These are phyloP conservation scores for Hondaea fermentalgiana DNA, from an alignment of 108 stramenopile species.

Conservation along the genomic window DNA sequence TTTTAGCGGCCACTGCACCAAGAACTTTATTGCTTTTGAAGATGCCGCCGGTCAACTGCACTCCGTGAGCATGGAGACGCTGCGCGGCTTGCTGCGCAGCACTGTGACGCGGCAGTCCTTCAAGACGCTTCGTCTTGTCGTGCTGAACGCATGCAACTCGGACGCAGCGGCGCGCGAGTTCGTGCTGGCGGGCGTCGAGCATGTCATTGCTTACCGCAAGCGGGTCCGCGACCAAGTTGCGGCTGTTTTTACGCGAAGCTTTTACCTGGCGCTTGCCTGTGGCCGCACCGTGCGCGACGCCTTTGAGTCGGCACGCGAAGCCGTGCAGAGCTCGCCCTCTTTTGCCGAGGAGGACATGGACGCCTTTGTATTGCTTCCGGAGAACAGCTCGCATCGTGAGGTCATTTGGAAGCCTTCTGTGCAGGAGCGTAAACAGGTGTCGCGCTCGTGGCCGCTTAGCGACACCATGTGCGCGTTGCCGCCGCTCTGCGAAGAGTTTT, in stretches of 20 bases:
- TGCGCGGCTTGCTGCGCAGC: neutral
- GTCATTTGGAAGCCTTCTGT: neutral
- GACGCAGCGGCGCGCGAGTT: neutral
- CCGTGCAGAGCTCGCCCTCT: neutral
- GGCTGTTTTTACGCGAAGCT: neutral
- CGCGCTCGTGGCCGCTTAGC: neutral
- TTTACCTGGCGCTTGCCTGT: neutral
- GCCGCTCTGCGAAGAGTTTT: neutral
- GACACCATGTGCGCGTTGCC: neutral
- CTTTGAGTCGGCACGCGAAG: neutral
- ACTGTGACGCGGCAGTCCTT: neutral
- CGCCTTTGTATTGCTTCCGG: constrained; percentile 2
- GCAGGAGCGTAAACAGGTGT: neutral
- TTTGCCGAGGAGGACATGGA: neutral
- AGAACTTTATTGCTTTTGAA: neutral
- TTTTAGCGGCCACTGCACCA: constrained; percentile 9
- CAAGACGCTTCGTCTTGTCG: neutral
- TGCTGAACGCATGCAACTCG: neutral
- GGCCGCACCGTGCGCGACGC: constrained; percentile 14
- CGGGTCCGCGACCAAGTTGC: neutral
- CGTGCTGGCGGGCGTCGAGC: neutral
- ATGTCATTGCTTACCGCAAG: constrained; percentile 5
- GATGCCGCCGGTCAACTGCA: neutral
- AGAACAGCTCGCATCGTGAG: neutral
- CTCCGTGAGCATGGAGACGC: neutral